Evolutionary conservation across 1,284 basidiomycete genomes (phyloP), one percentile per base, ranked within the genome.

Genomic region (Puccinia polysora): DNA sequence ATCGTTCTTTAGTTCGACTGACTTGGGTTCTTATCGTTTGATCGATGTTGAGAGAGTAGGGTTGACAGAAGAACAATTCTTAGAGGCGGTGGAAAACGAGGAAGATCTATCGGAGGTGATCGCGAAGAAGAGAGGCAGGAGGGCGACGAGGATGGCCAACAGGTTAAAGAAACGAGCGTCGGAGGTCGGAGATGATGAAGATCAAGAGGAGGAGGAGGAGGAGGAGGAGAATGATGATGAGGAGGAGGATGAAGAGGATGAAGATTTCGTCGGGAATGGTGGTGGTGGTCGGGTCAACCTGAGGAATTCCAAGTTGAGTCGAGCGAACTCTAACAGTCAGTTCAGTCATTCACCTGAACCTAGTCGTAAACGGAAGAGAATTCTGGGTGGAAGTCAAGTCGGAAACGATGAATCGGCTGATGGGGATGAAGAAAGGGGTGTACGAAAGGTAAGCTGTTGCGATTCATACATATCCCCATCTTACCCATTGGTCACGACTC

Each of bases 51-150:
- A n/a, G n/a, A n/a, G n/a, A n/a, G n/a, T 25, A 71, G 58, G 69
- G 18, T 73, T 80, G 20, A 80, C 79, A 14, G 79, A 80, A 73
- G 78, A 80, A 30, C 79, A 80, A 70, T 80, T 79, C 75, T 63
- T 80, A 55, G 76, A 78, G n/a, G 78, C 79, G 4, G 73, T 80
- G 23, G 79, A 80, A 58, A 78, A 77, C 58, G 79, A 80, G 62
- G 77, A 78, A 52, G 79, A 80, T 64, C 73, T 79, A 53, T 74
- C 75, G 58, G 78, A 80, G 20, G 78, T 80, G 36, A 79, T 79
- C 12, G 79, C 79, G 74, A 76, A 76, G 71, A 80, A 80, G 74
- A 72, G 79, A 3, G 79, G 79, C 71, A 75, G 78, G 7, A 77
- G 78, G 50, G 78, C 79, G 58, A 78, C 77, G 74, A 75, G 78